A percentile compares a stretch with the other conserved stretches of the same genome.
Conservation (phyloP, 805 yeast species). For the Candida chilensis region DNA sequence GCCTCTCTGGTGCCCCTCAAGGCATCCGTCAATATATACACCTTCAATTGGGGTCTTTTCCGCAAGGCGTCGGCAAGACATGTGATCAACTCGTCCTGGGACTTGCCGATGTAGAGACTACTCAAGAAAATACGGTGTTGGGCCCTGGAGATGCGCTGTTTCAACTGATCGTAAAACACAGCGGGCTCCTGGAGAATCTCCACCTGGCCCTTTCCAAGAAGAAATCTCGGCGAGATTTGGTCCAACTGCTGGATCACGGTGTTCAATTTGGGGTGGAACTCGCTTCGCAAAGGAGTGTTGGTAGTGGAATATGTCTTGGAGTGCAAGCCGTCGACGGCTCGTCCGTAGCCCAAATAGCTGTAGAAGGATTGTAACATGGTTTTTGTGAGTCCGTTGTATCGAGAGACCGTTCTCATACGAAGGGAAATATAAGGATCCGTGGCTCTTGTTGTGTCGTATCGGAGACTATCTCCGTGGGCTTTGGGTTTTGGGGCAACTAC, state of each 20-base stretch:
- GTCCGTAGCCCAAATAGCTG: constrained; percentile 1
- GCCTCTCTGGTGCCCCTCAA: constrained; percentile 90
- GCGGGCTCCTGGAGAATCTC: constrained; percentile 57
- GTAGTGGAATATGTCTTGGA: constrained; percentile 5
- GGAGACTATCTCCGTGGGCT: too few relatives aligned
- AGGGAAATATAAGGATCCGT: too few relatives aligned
- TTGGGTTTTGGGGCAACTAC: too few relatives aligned
- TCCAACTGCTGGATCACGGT: constrained; percentile 46
- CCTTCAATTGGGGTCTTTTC: constrained; percentile 50
- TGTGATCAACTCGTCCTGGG: constrained; percentile 66
- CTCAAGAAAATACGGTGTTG: constrained; percentile 67
- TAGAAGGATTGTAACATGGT: constrained; percentile 1
- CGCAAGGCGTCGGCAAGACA: constrained; percentile 53
- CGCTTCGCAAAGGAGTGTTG: constrained; percentile 6
- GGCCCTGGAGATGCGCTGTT: constrained; percentile 53
- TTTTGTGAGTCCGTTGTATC: not conserved
- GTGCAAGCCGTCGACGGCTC: not conserved
- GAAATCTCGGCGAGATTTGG: constrained; percentile 59
- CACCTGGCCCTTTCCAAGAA: constrained; percentile 44
- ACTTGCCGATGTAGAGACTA: constrained; percentile 78
- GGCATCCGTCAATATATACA: constrained; percentile 76
- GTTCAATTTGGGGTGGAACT: constrained; percentile 34
- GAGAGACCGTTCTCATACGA: too few relatives aligned
- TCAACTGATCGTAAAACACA: constrained; percentile 62
- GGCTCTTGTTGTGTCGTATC: too few relatives aligned